Evolutionary conservation across 1,284 basidiomycete species (phyloP).

Genomic region (Pholiota adiposa): DNA sequence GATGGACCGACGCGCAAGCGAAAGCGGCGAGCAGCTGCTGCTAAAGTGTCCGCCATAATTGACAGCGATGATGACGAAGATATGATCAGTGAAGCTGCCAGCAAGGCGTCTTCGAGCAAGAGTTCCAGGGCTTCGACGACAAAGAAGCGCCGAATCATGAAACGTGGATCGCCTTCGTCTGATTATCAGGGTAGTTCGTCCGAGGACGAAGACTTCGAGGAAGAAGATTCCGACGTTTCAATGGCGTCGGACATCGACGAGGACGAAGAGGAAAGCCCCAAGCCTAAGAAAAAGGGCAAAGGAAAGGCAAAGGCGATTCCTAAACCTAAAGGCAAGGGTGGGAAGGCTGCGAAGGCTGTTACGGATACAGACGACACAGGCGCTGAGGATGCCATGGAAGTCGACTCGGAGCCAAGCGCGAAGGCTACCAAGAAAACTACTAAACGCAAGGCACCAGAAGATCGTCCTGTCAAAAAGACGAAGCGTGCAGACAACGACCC

Average conservation of each 20-base stretch:
- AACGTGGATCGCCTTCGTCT: constrained; percentile 39
- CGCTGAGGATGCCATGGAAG: constrained; percentile 59
- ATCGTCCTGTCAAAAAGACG: constrained; percentile 61
- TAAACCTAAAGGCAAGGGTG: constrained; percentile 21
- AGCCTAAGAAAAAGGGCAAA: constrained; percentile 18
- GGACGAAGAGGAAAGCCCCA: constrained; percentile 24
- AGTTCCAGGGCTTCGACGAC: constrained; percentile 10
- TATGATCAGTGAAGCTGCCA: constrained; percentile 18
- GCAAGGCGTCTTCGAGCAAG: constrained; percentile 18
- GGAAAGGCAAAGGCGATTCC: constrained; percentile 20
- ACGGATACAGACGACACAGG: constrained; percentile 36
- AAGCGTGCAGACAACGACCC: constrained; percentile 76
- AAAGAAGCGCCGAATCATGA: constrained; percentile 27
- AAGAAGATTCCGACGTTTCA: constrained; percentile 20
- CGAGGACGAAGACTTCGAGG: constrained; percentile 22
- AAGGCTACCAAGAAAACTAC: constrained; percentile 39
- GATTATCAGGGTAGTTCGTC: constrained; percentile 43
- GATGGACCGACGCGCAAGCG: constrained; percentile 38
- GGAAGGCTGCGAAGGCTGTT: constrained; percentile 35
- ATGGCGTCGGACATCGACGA: constrained; percentile 19
- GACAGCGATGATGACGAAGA: constrained; percentile 45
- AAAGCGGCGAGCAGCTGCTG: constrained; percentile 36
- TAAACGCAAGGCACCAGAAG: constrained; percentile 54
- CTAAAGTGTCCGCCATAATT: constrained; percentile 46
- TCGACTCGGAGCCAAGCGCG: constrained; percentile 53